phyloP scores from a whole-genome alignment of 441 rosid species.

The Lepidium campestre region DNA sequence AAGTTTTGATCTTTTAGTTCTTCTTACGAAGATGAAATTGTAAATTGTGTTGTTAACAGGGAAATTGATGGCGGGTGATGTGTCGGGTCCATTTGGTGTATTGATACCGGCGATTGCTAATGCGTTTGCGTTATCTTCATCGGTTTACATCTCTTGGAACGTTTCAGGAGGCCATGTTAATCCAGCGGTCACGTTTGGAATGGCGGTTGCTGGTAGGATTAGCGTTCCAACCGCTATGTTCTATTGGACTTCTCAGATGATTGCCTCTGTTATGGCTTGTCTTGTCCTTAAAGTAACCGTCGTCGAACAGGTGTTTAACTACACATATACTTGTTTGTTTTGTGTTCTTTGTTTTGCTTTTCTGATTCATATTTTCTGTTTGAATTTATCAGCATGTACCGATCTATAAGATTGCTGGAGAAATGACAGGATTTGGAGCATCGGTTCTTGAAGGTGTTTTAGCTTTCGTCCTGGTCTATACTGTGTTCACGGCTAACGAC shows the following conservation, averaged over 20 bases:
- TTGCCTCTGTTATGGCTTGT: conserved; percentile 82
- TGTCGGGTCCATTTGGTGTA: conserved; percentile 48
- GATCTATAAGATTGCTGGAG: conserved; percentile 51
- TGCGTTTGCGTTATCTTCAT: conserved; percentile 63
- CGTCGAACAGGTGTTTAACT: conserved; percentile 41
- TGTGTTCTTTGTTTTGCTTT: neutral
- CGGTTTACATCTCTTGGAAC: conserved; percentile 54
- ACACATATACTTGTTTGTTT: neutral
- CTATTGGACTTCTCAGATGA: conserved; percentile 82
- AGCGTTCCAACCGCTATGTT: conserved; percentile 56
- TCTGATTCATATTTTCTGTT: neutral
- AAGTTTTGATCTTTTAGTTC: neutral
- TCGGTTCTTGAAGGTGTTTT: conserved; percentile 67
- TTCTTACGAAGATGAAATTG: neutral
- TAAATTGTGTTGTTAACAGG: neutral
- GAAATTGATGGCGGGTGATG: conserved; percentile 46
- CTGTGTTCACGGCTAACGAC: conserved; percentile 58
- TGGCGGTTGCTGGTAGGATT: conserved; percentile 64
- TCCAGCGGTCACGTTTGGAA: conserved; percentile 86
- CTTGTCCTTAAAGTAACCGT: conserved; percentile 58
- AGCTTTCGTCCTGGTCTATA: conserved; percentile 64
- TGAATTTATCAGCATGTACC: conserved; percentile 47
- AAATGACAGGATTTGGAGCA: conserved; percentile 94
- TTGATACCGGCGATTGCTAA: conserved; percentile 61
- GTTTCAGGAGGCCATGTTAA: conserved; percentile 84